These are phyloP conservation scores for Paraphoma chrysanthemicola DNA, from an alignment of 2,329 filamentous ascomycete genomes.

Conservation along the genomic window DNA sequence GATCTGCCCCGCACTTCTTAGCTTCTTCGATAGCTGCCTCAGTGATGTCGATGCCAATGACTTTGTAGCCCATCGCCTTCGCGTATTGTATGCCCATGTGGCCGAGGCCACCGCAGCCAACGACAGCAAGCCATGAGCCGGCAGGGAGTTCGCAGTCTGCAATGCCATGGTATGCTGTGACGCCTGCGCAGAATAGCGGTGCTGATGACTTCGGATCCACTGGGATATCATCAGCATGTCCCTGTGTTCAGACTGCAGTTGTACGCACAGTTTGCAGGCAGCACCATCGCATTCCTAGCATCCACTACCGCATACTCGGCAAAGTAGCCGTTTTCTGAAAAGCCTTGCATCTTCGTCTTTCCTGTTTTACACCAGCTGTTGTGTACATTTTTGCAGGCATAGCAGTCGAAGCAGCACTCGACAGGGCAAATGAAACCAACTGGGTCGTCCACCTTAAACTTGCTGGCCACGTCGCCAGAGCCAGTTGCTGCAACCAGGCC, in stretches of 20 bases:
- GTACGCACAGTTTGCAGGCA: slow-evolving; percentile 33
- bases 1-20: slow-evolving; percentile 38
- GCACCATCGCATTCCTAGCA: slow-evolving; percentile 34
- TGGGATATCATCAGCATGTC: slow-evolving; percentile 11
- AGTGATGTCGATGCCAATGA: slow-evolving; percentile 40
- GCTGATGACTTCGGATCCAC: slow-evolving; percentile 35
- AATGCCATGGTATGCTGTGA: slow-evolving; percentile 40
- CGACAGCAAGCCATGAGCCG: slow-evolving; percentile 38
- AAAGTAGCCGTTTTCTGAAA: slow-evolving; percentile 37
- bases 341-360: slow-evolving; percentile 41
- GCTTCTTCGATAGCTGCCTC: slow-evolving; percentile 38
- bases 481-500: slow-evolving; percentile 35
- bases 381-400: slow-evolving; percentile 36
- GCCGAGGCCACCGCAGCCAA: slow-evolving; percentile 41
- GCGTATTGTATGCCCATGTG: slow-evolving; percentile 43
- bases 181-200: slow-evolving; percentile 41
- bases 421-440: slow-evolving; percentile 43
- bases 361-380: slow-evolving; percentile 38
- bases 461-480: slow-evolving; percentile 28
- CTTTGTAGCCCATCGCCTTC: slow-evolving; percentile 42
- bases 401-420: slow-evolving; percentile 43
- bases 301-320: slow-evolving; percentile 41
- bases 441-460: slow-evolving; percentile 40
- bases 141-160: slow-evolving; percentile 34
- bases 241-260: neutral